These are phyloP conservation scores for Aspergillus aculeatinus DNA, from an alignment of 2,329 filamentous ascomycete genomes.

Conservation along the genomic window DNA sequence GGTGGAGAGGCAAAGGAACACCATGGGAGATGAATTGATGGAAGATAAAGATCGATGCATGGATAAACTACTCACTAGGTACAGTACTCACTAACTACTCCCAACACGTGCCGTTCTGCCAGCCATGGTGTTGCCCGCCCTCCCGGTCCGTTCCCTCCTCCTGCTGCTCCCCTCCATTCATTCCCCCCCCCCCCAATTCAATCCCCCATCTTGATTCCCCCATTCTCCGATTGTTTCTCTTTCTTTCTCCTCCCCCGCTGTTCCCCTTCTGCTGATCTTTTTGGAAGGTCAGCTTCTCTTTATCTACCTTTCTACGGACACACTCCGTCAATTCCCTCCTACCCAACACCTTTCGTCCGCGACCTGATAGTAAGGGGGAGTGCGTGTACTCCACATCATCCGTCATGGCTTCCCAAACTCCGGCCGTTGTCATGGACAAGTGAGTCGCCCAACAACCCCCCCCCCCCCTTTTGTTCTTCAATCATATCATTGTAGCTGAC, in stretches of 20 bases:
- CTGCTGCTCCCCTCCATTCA: not conserved
- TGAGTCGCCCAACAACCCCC: constrained; percentile 56
- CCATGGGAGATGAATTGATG: too few relatives aligned
- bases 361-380: constrained; percentile 19
- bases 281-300: not conserved
- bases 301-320: constrained; percentile 5
- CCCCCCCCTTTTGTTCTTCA: constrained; percentile 1
- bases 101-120: not conserved
- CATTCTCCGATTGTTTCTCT: constrained; percentile 8
- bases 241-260: constrained; percentile 2
- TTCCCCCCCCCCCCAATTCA: not conserved
- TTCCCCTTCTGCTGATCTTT: constrained; percentile 5
- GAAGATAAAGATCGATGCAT: too few relatives aligned
- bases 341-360: not conserved
- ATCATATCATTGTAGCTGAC: constrained; percentile 44
- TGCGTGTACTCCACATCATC: constrained; percentile 20
- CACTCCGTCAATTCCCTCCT: constrained; percentile 1
- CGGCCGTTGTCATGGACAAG: constrained; percentile 99
- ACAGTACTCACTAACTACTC: too few relatives aligned
- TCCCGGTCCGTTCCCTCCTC: constrained; percentile 9
- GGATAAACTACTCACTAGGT: too few relatives aligned
- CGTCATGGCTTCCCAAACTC: constrained; percentile 93
- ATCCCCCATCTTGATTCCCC: not conserved
- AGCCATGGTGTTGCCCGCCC: constrained; percentile 8
- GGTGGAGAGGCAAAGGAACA: too few relatives aligned